Percentiles rank a stretch among this genome's conserved stretches.
phyloP scores from a whole-genome alignment of 192 early-diverging fungal species.

The Podila epicladia region DNA sequence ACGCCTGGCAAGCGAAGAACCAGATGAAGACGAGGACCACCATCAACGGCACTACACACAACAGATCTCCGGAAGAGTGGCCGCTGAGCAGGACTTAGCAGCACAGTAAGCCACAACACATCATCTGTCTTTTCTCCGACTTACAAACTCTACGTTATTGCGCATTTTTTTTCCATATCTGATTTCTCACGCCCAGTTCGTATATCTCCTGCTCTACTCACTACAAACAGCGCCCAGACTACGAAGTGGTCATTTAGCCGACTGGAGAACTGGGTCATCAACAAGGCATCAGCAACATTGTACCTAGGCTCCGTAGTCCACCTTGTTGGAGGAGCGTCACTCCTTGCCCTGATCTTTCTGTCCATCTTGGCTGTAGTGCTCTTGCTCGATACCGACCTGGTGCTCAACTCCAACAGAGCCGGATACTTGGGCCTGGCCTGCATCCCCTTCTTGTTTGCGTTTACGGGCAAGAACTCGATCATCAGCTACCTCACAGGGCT shows the following conservation, averaged over 20 bases:
- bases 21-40: background rate
- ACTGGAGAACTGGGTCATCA: slow-evolving; percentile 47
- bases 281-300: slow-evolving; percentile 53
- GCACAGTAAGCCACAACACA: background rate
- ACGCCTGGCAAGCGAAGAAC: background rate
- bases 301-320: slow-evolving; percentile 27
- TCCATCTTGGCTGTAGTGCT: slow-evolving; percentile 47
- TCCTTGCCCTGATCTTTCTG: slow-evolving; percentile 43
- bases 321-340: slow-evolving; percentile 52
- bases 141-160: background rate
- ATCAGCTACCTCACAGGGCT: slow-evolving; percentile 55
- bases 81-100: background rate
- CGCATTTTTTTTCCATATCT: too few relatives aligned
- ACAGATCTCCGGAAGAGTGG: background rate
- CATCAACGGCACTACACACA: background rate
- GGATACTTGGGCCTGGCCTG: slow-evolving; percentile 56
- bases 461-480: slow-evolving; percentile 60
- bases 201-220: background rate
- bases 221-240: background rate
- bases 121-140: background rate
- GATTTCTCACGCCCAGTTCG: too few relatives aligned
- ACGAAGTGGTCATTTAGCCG: slow-evolving; percentile 28
- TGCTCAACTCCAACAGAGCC: slow-evolving; percentile 59
- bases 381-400: slow-evolving; percentile 44
- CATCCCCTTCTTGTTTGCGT: slow-evolving; percentile 60